Evolutionary conservation across 306 rosid genomes (phyloP).

Genomic region (Lathyrus aphaca): DNA sequence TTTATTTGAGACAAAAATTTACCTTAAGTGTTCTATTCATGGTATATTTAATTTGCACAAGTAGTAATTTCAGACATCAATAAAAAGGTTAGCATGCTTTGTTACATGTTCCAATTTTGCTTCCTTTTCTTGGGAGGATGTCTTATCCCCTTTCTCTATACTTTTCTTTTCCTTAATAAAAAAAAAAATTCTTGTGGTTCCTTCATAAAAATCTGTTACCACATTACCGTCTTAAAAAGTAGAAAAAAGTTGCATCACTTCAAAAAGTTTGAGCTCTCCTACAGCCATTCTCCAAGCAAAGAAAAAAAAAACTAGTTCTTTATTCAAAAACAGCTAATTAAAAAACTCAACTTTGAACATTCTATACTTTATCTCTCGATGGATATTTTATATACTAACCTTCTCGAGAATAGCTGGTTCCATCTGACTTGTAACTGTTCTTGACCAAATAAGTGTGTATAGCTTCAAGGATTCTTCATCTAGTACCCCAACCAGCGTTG

Average conservation of each 20-base stretch:
- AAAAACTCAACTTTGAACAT: neutral
- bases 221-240: slow-evolving; percentile 1
- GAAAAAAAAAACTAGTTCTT: slow-evolving; percentile 6
- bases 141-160: slow-evolving; percentile 12
- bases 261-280: slow-evolving; percentile 28
- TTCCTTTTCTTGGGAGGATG: slow-evolving; percentile 1
- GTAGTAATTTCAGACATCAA: neutral
- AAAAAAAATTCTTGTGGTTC: neutral
- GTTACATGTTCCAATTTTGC: slow-evolving; percentile 9
- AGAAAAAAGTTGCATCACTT: slow-evolving; percentile 11
- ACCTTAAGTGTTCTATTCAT: neutral
- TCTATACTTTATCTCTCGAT: slow-evolving; percentile 1
- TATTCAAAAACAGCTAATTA: neutral
- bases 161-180: slow-evolving; percentile 11
- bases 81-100: slow-evolving; percentile 5
- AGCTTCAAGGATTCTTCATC: slow-evolving; percentile 85
- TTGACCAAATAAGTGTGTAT: slow-evolving; percentile 89
- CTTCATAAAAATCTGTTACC: neutral
- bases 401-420: slow-evolving; percentile 73
- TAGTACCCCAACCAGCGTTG: slow-evolving; percentile 64
- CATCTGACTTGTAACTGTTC: slow-evolving; percentile 95
- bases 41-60: slow-evolving; percentile 2
- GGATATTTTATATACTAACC: slow-evolving; percentile 50
- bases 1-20: neutral
- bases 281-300: slow-evolving; percentile 24